These are phyloP conservation scores for Rhinocladiella mackenziei DNA, from an alignment of 2,329 filamentous ascomycete genomes.

Conservation along the genomic window DNA sequence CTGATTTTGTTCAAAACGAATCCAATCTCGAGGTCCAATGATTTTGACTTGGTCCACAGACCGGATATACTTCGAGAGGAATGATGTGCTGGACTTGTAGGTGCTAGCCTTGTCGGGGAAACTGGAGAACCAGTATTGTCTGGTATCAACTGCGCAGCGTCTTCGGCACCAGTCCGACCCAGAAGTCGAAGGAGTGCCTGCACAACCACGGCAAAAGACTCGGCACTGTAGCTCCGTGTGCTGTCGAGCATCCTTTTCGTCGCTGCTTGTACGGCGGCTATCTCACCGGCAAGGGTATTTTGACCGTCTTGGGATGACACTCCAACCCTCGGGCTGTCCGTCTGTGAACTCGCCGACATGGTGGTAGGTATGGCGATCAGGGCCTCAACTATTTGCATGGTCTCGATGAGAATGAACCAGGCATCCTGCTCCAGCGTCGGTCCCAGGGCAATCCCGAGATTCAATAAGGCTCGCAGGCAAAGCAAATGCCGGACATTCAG, in stretches of 20 bases:
- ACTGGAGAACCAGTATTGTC: constrained; percentile 8
- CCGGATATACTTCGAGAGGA: constrained; percentile 41
- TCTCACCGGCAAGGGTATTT: constrained; percentile 71
- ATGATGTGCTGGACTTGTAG: constrained; percentile 33
- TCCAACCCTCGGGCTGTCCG: constrained; percentile 22
- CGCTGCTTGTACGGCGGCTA: constrained; percentile 83
- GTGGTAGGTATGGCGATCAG: constrained; percentile 59
- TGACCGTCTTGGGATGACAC: constrained; percentile 34
- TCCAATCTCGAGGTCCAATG: constrained; percentile 43
- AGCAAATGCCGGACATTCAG: constrained; percentile 86
- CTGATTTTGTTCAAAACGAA: constrained; percentile 68
- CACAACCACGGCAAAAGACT: constrained; percentile 68
- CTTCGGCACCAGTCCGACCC: constrained; percentile 38
- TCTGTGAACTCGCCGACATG: constrained; percentile 31
- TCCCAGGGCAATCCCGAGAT: constrained; percentile 88
- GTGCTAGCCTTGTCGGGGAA: constrained; percentile 38
- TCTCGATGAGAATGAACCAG: constrained; percentile 89
- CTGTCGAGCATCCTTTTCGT: constrained; percentile 84
- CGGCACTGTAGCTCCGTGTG: constrained; percentile 82
- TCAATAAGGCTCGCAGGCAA: constrained; percentile 86
- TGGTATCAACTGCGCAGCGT: constrained; percentile 32
- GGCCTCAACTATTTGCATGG: constrained; percentile 86
- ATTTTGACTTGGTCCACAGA: constrained; percentile 39
- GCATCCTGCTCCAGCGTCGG: constrained; percentile 72
- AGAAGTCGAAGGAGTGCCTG: constrained; percentile 23